phyloP scores from a whole-genome alignment of 108 stramenopile genomes.

The Cyclotella baltica region DNA sequence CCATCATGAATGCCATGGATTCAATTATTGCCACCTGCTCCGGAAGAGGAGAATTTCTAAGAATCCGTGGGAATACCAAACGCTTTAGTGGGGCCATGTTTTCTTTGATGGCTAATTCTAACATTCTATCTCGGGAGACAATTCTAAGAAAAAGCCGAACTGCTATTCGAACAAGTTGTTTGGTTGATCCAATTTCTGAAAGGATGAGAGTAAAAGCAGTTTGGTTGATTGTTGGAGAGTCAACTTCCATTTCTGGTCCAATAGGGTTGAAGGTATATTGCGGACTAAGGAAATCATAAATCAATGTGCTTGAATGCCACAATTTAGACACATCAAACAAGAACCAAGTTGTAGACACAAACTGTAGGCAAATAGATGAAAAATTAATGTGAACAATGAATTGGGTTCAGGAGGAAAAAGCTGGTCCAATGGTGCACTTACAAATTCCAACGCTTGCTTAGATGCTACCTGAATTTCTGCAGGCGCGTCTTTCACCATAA shows the following conservation, averaged over 20 bases:
- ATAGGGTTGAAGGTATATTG: neutral
- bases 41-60: slow-evolving; percentile 76
- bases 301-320: slow-evolving; percentile 32
- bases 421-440: neutral
- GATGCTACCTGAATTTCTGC: slow-evolving; percentile 62
- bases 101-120: slow-evolving; percentile 29
- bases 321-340: slow-evolving; percentile 52
- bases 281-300: slow-evolving; percentile 49
- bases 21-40: slow-evolving; percentile 83
- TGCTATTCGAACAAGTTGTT: slow-evolving; percentile 69
- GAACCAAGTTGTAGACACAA: slow-evolving; percentile 53
- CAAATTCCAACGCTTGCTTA: slow-evolving; percentile 66
- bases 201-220: slow-evolving; percentile 65
- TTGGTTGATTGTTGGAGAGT: slow-evolving; percentile 24
- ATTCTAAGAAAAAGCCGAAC: slow-evolving; percentile 63
- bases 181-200: slow-evolving; percentile 71
- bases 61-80: slow-evolving; percentile 72
- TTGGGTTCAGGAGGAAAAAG: too few species aligned
- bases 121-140: slow-evolving; percentile 28
- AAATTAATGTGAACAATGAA: neutral
- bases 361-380: slow-evolving; percentile 10
- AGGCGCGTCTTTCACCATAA: slow-evolving; percentile 77
- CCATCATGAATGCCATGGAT: slow-evolving; percentile 67
- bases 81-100: slow-evolving; percentile 58
- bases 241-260: neutral